These are phyloP conservation scores for Penicillium pancosmium DNA, from an alignment of 495 filamentous ascomycete species.

Conservation along the genomic window DNA sequence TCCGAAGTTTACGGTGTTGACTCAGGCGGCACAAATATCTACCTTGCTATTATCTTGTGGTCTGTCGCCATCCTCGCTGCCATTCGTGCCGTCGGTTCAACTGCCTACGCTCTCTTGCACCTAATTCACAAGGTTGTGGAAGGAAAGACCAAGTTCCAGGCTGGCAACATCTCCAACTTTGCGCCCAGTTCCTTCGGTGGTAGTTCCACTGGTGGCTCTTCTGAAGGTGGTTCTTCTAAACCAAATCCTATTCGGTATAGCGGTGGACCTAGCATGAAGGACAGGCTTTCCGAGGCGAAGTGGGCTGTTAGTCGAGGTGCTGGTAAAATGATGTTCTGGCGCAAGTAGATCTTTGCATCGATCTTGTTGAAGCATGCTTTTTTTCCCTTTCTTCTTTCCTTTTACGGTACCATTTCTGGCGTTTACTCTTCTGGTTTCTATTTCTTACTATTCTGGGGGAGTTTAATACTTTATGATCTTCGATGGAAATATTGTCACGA, in stretches of 20 bases:
- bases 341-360: slow-evolving; percentile 30
- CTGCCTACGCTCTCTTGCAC: slow-evolving; percentile 79
- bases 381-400: slow-evolving; percentile 8
- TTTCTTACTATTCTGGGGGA: background rate
- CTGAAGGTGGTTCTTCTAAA: slow-evolving; percentile 26
- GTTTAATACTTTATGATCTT: slow-evolving; percentile 4
- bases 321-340: slow-evolving; percentile 50
- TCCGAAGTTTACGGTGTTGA: slow-evolving; percentile 77
- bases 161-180: slow-evolving; percentile 42
- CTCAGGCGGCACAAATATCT: slow-evolving; percentile 78
- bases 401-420: background rate
- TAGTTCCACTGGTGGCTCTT: slow-evolving; percentile 28
- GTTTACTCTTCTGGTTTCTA: too few relatives aligned
- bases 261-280: slow-evolving; percentile 37
- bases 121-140: slow-evolving; percentile 83
- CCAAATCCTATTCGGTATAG: slow-evolving; percentile 39
- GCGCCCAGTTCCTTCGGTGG: slow-evolving; percentile 28
- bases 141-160: slow-evolving; percentile 69
- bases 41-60: slow-evolving; percentile 93
- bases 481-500: slow-evolving; percentile 7
- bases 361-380: background rate
- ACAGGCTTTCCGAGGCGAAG: slow-evolving; percentile 39
- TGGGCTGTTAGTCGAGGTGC: slow-evolving; percentile 40
- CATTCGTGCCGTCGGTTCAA: slow-evolving; percentile 81
- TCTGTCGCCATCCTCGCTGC: slow-evolving; percentile 81